phyloP scores from a whole-genome alignment of 345 rosid species.

The Cochlearia excelsa region DNA sequence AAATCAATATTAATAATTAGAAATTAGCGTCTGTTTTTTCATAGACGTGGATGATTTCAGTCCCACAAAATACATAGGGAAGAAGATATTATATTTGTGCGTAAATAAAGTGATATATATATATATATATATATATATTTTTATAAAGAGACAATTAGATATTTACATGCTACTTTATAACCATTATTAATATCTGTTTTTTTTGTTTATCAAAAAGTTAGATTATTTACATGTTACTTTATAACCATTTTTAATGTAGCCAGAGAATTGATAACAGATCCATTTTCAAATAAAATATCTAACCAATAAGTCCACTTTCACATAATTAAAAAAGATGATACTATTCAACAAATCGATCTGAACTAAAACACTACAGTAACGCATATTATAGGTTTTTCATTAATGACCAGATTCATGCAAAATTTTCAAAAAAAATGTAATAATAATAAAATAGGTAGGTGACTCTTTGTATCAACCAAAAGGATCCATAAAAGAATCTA shows the following conservation, averaged over 20 bases:
- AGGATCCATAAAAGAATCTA: conserved; percentile 15
- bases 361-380: conserved; percentile 7
- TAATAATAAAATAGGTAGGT: conserved; percentile 21
- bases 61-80: no score
- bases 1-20: no score
- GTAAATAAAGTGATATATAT: no score
- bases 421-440: conserved; percentile 13
- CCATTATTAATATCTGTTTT: neutral
- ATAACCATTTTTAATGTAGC: neutral
- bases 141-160: conserved; percentile 15
- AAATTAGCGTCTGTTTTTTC: no score
- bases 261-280: no score
- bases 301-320: no score
- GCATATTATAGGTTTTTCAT: neutral
- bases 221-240: no score
- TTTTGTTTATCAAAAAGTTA: no score
- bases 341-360: conserved; percentile 8
- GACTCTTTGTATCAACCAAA: conserved; percentile 30
- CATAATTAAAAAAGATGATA: no score
- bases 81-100: no score
- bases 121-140: neutral
- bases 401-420: conserved; percentile 32
- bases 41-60: no score
- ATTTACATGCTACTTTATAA: neutral
- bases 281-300: no score